These are phyloP conservation scores for Echinosophora koreensis DNA, from an alignment of 306 rosid species.

Conservation along the genomic window DNA sequence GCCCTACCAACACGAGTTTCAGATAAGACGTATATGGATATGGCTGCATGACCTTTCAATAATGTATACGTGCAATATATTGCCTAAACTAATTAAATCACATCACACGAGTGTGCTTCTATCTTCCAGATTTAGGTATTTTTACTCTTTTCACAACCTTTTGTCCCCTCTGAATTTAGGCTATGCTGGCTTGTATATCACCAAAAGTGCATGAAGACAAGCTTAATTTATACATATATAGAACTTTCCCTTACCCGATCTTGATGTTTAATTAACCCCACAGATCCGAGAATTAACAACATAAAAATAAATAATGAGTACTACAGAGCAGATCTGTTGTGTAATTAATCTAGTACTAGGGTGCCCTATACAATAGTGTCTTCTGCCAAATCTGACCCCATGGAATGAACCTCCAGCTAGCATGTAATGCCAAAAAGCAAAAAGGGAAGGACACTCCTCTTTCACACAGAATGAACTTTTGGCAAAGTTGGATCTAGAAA, in stretches of 20 bases:
- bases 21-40: constrained; percentile 30
- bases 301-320: constrained; percentile 23
- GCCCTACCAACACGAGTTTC: constrained; percentile 45
- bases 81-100: constrained; percentile 40
- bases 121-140: constrained; percentile 45
- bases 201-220: neutral
- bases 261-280: constrained; percentile 7
- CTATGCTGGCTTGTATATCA: constrained; percentile 39
- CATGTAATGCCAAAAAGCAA: constrained; percentile 51
- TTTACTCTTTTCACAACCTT: neutral
- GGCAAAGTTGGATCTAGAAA: neutral
- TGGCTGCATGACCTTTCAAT: constrained; percentile 45
- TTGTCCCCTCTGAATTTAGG: constrained; percentile 39
- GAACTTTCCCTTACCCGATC: constrained; percentile 37
- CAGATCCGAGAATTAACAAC: neutral
- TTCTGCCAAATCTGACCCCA: constrained; percentile 12
- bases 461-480: neutral
- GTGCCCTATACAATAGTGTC: constrained; percentile 10
- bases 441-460: constrained; percentile 36
- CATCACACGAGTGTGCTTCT: constrained; percentile 51
- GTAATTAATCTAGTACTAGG: neutral
- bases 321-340: neutral
- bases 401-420: constrained; percentile 7
- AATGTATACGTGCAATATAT: constrained; percentile 39
- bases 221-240: neutral